Evolutionary conservation across 352 stramenopile genomes (phyloP), one percentile per base, ranked within the genome.

Genomic region (Elongisporangium anandrum): DNA sequence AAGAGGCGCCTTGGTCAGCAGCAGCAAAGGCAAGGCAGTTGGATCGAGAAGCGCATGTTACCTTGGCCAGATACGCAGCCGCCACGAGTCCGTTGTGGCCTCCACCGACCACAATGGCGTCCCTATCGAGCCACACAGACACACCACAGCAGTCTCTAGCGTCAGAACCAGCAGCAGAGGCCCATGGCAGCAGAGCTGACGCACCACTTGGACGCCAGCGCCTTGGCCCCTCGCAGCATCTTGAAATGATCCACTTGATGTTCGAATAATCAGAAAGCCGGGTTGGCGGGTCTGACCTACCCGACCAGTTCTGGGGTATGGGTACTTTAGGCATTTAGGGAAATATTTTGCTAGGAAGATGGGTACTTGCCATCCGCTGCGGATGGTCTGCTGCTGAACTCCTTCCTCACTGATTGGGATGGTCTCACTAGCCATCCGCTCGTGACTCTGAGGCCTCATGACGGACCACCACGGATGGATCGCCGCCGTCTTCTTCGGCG

Each of bases 31-130:
- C n/a, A 41, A 50, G 26, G 9, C 24, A n/a, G 22, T 12, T 26
- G 6, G 16, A 19, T 29, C 16, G 21, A 21, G 6, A 60, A 4
- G 26, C 9, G n/a, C 57, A 29, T 17, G 1, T 21, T 58, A 87
- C 88, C 75, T 87, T 94, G 38, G 90, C 90, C 19, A 97, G 75
- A 61, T 97, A 97, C 9, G 90, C 85, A 6, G 90, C 90, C 15
- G 87, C 80, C 6, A 95, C 87, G 20, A 97, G 85, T 13, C 90
- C 90, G 38, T 97, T 97, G 60, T 97, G 90, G 15, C 90, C 90
- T 22, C 84, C 90, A 3, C 90, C 90, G 0, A 97, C 86, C 24
- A 97, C 67, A 56, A 97, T 79, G n/a, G 82, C 88, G 61, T 97
- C 83, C 75, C 84, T 94, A 34, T 21, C 29, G 0, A 24, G 21